A percentile compares a stretch with the other conserved stretches of the same genome.
These are phyloP conservation scores for Mycena alexandri DNA, from an alignment of 768 basidiomycete genomes.

Conservation along the genomic window DNA sequence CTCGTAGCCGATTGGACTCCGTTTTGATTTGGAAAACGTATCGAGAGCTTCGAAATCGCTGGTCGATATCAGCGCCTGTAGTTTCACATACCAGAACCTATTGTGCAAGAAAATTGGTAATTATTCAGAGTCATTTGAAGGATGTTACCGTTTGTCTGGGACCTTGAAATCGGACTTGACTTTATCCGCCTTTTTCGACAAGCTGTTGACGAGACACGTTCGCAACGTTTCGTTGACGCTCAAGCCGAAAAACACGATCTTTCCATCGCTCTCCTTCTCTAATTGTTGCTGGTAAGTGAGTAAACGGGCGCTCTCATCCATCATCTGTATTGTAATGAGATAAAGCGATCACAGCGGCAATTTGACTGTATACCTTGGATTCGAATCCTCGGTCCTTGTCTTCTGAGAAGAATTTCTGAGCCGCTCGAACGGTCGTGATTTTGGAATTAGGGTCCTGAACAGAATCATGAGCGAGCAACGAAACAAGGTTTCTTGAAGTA, in stretches of 20 bases:
- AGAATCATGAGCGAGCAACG: slow-evolving; percentile 1
- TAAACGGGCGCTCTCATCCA: slow-evolving; percentile 87
- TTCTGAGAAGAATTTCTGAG: slow-evolving; percentile 94
- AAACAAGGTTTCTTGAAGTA: slow-evolving; percentile 11
- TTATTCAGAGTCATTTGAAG: background rate
- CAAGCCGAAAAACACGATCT: slow-evolving; percentile 82
- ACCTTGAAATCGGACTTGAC: slow-evolving; percentile 92
- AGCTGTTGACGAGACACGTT: slow-evolving; percentile 79
- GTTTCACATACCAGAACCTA: slow-evolving; percentile 95
- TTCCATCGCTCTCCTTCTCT: slow-evolving; percentile 87
- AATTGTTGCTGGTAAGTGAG: slow-evolving; percentile 86
- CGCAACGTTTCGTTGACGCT: slow-evolving; percentile 92
- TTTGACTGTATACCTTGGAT: slow-evolving; percentile 71
- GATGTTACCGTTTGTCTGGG: slow-evolving; percentile 89
- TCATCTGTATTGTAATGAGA: slow-evolving; percentile 70
- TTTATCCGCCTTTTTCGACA: slow-evolving; percentile 91
- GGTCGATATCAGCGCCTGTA: slow-evolving; percentile 83
- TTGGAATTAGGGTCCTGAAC: slow-evolving; percentile 80
- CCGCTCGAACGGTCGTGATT: slow-evolving; percentile 79
- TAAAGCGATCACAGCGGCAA: slow-evolving; percentile 5
- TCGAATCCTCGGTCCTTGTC: slow-evolving; percentile 94
- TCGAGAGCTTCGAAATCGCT: slow-evolving; percentile 92
- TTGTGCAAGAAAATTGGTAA: slow-evolving; percentile 18
- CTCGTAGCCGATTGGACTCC: slow-evolving; percentile 97
- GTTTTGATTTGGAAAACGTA: slow-evolving; percentile 84